Evolutionary conservation across 2,329 filamentous ascomycete species (phyloP).

Genomic region (Talaromyces sp.): DNA sequence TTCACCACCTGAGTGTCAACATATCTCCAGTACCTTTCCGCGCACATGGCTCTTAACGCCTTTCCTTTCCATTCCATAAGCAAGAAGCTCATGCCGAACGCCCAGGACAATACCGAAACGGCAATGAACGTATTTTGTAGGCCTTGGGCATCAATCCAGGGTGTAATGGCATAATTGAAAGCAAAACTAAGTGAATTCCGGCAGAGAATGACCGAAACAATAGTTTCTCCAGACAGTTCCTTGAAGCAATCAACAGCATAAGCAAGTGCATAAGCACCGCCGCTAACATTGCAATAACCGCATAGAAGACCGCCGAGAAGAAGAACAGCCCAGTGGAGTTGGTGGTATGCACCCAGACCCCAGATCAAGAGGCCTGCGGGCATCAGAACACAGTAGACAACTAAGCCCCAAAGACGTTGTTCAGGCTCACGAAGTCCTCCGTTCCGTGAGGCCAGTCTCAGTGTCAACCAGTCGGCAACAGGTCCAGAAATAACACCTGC

Average conservation of each 20-base stretch:
- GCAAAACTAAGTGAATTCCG: slow-evolving; percentile 35
- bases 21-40: slow-evolving; percentile 14
- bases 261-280: slow-evolving; percentile 40
- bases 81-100: slow-evolving; percentile 39
- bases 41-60: slow-evolving; percentile 9
- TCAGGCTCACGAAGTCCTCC: slow-evolving; percentile 25
- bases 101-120: slow-evolving; percentile 36
- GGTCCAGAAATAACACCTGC: slow-evolving; percentile 18
- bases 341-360: slow-evolving; percentile 47
- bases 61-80: slow-evolving; percentile 49
- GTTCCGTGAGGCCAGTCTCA: slow-evolving; percentile 21
- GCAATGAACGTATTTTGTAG: slow-evolving; percentile 43
- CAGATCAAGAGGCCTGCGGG: slow-evolving; percentile 15
- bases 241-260: slow-evolving; percentile 49
- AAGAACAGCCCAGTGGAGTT: slow-evolving; percentile 48
- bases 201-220: slow-evolving; percentile 47
- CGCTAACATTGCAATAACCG: slow-evolving; percentile 41
- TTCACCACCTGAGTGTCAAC: slow-evolving; percentile 16
- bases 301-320: slow-evolving; percentile 48
- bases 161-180: slow-evolving; percentile 48
- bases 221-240: slow-evolving; percentile 46
- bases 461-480: slow-evolving; percentile 22
- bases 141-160: slow-evolving; percentile 41
- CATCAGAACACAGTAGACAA: slow-evolving; percentile 12
- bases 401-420: slow-evolving; percentile 22